Base-by-base conservation (phyloP, 352 stramenopile species). In the Globisporangium nunn region DNA sequence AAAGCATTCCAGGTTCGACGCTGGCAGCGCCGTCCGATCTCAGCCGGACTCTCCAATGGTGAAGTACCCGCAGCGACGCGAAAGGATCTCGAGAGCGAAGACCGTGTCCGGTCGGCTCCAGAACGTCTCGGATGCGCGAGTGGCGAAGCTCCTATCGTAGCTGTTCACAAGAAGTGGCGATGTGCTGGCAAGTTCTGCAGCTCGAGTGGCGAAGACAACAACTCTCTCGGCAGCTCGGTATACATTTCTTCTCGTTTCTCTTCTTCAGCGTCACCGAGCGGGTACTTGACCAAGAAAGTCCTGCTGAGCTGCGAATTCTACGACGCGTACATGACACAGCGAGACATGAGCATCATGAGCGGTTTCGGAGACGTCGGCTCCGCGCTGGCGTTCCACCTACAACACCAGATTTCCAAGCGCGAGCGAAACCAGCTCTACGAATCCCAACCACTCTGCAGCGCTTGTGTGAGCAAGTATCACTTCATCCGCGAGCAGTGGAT, bases 251-350 rank as follows among this genome's bases (percentile, higher is more conserved):
- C 61, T 18, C 35, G 48, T 7, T 67, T 58, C 3, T 6, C 43
- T 47, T 44, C 29, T 1, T 29, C 23, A 4, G 8, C 45, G 18
- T 30, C 71, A 40, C 67, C 78, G 23, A 72, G 74, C 2, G 75
- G 72, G 1, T 81, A 70, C 59, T 52, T 87, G 11, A 86, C 71
- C n/a, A 85, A 84, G 50, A 88, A 87, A 47, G 67, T 86, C 33
- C 7, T 87, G 23, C 65, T 81, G 33, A 86, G 74, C 60, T 89
- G 78, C 48, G 74, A 85, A 33, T 89, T 88, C 44, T 82, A 71
- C 59, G 69, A 87, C 30, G 61, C 71, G 40, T 85, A 73, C 58
- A 56, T 68, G 28, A 62, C 44, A 4, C 64, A 61, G 8, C 56
- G 67, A 17, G 73, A 85, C 55, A 63, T 75, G 55, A 87, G 76